A percentile compares a stretch with the other conserved stretches of the same genome.
Conservation (phyloP, 2,329 filamentous ascomycete genomes). For the Capronia epimyces region DNA sequence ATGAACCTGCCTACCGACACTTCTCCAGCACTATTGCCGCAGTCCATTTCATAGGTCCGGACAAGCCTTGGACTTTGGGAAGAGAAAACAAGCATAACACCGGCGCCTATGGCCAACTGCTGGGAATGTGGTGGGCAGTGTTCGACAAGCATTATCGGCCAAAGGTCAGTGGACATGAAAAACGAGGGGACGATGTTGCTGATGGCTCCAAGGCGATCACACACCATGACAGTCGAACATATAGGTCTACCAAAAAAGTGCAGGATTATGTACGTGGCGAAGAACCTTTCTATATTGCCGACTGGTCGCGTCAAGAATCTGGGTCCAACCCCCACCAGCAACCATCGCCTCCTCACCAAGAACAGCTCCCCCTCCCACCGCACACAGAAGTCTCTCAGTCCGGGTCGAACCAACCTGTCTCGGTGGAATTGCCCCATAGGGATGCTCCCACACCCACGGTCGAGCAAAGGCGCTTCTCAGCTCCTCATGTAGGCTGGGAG, state of each 20-base stretch:
- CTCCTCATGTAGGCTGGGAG: constrained; percentile 59
- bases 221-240: constrained; percentile 16
- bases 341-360: constrained; percentile 15
- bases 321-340: constrained; percentile 1
- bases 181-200: not conserved
- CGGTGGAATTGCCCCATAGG: constrained; percentile 41
- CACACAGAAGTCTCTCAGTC: constrained; percentile 12
- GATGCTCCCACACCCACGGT: constrained; percentile 41
- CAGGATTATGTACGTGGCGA: constrained; percentile 44
- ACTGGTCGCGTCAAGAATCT: constrained; percentile 15
- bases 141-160: constrained; percentile 75
- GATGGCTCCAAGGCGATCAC: constrained; percentile 9
- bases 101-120: constrained; percentile 73
- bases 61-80: constrained; percentile 80
- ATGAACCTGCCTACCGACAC: constrained; percentile 88
- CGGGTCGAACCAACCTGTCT: constrained; percentile 20
- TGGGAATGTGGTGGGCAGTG: constrained; percentile 87
- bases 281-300: constrained; percentile 37
- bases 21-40: constrained; percentile 84
- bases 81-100: constrained; percentile 51
- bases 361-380: constrained; percentile 17
- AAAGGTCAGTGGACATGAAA: constrained; percentile 9
- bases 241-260: constrained; percentile 29
- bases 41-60: constrained; percentile 87
- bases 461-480: constrained; percentile 50